Conservation (phyloP, 2,329 filamentous ascomycete genomes). For the Venturia aucupariae region DNA sequence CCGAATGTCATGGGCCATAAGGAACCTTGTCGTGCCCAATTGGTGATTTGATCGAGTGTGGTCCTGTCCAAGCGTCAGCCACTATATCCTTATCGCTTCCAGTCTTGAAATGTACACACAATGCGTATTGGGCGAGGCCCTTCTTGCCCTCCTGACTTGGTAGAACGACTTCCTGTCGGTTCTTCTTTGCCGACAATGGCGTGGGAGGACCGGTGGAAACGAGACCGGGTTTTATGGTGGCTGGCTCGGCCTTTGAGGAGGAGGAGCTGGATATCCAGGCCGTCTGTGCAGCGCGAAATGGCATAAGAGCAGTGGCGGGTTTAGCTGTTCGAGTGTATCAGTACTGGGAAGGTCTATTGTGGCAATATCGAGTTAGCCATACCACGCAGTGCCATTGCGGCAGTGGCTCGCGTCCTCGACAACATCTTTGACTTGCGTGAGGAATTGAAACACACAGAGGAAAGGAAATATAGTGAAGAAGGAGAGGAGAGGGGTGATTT, state of each 20-base stretch:
- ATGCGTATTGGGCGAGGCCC: conserved; percentile 72
- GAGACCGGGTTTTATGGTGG: conserved; percentile 43
- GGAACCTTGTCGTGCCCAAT: conserved; percentile 82
- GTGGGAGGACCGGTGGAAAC: conserved; percentile 45
- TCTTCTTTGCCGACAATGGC: conserved; percentile 45
- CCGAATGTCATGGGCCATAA: conserved; percentile 89
- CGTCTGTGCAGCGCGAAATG: conserved; percentile 51
- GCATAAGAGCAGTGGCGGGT: conserved; percentile 53
- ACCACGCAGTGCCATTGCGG: conserved; percentile 48
- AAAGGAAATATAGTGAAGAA: conserved; percentile 4
- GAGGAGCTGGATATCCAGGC: conserved; percentile 58
- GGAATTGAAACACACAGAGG: conserved; percentile 8
- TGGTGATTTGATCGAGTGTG: conserved; percentile 70
- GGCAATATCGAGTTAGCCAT: conserved; percentile 21
- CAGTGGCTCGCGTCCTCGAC: conserved; percentile 41
- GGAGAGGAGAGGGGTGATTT: conserved; percentile 28
- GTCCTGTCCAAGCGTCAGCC: conserved; percentile 44
- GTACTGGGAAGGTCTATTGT: conserved; percentile 16
- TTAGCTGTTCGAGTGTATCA: conserved; percentile 43
- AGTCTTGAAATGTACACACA: conserved; percentile 49
- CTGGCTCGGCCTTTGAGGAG: conserved; percentile 49
- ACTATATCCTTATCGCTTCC: background rate
- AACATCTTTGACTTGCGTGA: conserved; percentile 35
- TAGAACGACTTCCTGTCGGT: conserved; percentile 61
- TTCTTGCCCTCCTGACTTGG: conserved; percentile 72